A percentile compares a stretch with the other conserved stretches of the same genome.
These are phyloP conservation scores for Kockovaella imperatae DNA, from an alignment of 768 basidiomycete genomes.

Conservation along the genomic window DNA sequence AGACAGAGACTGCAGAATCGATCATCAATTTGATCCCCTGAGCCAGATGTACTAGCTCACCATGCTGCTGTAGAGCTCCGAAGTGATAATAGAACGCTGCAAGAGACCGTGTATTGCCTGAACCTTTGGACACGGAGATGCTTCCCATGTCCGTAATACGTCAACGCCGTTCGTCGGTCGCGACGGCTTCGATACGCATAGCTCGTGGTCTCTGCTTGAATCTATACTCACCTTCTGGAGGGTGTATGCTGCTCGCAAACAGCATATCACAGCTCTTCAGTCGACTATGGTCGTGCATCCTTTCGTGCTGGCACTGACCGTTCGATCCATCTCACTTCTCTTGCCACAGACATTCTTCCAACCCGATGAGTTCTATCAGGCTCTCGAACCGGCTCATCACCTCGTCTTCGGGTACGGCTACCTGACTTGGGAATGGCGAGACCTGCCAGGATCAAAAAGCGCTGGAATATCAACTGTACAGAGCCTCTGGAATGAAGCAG, in stretches of 20 bases:
- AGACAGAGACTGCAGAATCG: constrained; percentile 23
- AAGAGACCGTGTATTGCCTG: too few relatives aligned
- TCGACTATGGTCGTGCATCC: too few relatives aligned
- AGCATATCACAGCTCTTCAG: too few relatives aligned
- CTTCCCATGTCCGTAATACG: neutral
- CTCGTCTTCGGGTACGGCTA: constrained; percentile 85
- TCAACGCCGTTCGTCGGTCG: neutral
- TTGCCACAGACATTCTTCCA: constrained; percentile 81
- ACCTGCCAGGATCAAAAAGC: too few relatives aligned
- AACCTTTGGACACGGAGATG: too few relatives aligned
- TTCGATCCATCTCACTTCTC: constrained; percentile 50
- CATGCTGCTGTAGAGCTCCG: neutral
- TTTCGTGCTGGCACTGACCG: constrained; percentile 26
- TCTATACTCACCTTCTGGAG: too few relatives aligned
- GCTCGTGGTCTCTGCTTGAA: too few relatives aligned
- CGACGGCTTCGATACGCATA: too few relatives aligned
- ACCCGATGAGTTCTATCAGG: constrained; percentile 94
- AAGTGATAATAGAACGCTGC: too few relatives aligned
- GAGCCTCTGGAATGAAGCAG: constrained; percentile 41
- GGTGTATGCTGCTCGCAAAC: too few relatives aligned
- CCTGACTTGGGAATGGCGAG: constrained; percentile 91
- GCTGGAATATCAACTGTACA: too few relatives aligned
- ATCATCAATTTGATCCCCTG: neutral
- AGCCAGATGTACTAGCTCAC: neutral
- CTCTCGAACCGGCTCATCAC: constrained; percentile 82